Evolutionary conservation across 345 rosid species (phyloP).

Genomic region (Geranium rotundifolium): DNA sequence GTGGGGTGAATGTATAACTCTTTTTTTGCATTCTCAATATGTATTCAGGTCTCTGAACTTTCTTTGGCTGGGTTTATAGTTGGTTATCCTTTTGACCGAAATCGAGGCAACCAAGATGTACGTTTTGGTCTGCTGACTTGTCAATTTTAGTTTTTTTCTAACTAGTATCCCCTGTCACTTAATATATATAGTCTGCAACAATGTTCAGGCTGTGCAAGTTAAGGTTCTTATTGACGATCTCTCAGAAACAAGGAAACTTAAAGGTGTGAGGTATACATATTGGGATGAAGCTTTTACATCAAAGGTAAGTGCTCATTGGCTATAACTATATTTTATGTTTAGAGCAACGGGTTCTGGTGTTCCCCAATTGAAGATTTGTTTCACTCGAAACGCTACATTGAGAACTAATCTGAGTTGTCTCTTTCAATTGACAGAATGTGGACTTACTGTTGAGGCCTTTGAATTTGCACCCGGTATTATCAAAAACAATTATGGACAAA

Average conservation of each 20-base stretch:
- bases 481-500: conserved; percentile 64
- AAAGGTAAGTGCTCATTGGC: conserved; percentile 34
- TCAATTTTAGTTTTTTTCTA: not conserved
- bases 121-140: conserved; percentile 12
- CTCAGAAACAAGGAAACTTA: conserved; percentile 40
- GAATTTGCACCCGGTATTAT: conserved; percentile 38
- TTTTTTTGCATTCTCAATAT: not conserved
- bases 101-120: conserved; percentile 23
- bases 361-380: too few relatives aligned
- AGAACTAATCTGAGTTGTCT: not conserved
- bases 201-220: conserved; percentile 41
- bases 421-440: conserved; percentile 31
- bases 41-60: conserved; percentile 51
- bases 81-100: conserved; percentile 52
- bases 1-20: not conserved
- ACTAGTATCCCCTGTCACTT: conserved; percentile 1
- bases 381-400: too few relatives aligned
- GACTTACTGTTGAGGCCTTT: conserved; percentile 52
- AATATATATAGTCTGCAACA: not conserved
- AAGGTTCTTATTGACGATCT: conserved; percentile 60
- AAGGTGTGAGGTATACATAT: conserved; percentile 48
- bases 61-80: conserved; percentile 58
- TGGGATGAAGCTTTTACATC: conserved; percentile 73
- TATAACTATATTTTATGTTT: not conserved
- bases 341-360: not conserved